Percentiles rank a stretch among this genome's conserved stretches.
Evolutionary conservation across 768 basidiomycete genomes (phyloP).

Genomic region (Mycena olivaceomarginata): DNA sequence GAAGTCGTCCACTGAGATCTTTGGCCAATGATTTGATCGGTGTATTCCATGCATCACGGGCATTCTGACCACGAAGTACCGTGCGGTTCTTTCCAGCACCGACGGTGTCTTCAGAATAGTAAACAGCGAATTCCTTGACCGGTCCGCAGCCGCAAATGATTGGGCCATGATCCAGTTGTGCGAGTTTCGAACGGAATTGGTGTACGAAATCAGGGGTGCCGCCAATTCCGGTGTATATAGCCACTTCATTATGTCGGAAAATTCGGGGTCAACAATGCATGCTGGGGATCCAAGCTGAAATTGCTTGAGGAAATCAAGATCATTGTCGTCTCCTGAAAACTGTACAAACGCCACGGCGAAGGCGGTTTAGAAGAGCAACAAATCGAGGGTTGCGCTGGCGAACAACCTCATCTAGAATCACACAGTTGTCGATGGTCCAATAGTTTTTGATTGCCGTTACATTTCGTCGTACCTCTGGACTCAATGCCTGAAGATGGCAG

Average conservation of each 20-base stretch:
- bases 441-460: slow-evolving; percentile 36
- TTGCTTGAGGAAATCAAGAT: slow-evolving; percentile 29
- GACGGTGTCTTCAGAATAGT: not conserved
- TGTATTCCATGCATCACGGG: slow-evolving; percentile 42
- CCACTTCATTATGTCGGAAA: not conserved
- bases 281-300: slow-evolving; percentile 19
- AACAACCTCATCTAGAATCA: slow-evolving; percentile 38
- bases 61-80: slow-evolving; percentile 21
- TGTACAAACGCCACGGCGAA: slow-evolving; percentile 36
- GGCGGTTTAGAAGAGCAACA: slow-evolving; percentile 31
- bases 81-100: slow-evolving; percentile 3
- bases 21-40: slow-evolving; percentile 30
- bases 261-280: not conserved
- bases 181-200: slow-evolving; percentile 35
- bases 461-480: slow-evolving; percentile 22
- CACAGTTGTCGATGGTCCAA: slow-evolving; percentile 31
- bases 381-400: slow-evolving; percentile 35
- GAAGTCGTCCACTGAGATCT: slow-evolving; percentile 41
- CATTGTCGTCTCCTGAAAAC: slow-evolving; percentile 30
- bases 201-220: slow-evolving; percentile 38
- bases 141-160: slow-evolving; percentile 33
- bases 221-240: slow-evolving; percentile 25
- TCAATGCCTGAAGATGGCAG: slow-evolving; percentile 27
- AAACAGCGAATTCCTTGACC: slow-evolving; percentile 22
- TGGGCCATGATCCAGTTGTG: slow-evolving; percentile 39